Evolutionary conservation across 1,284 basidiomycete genomes (phyloP).

Genomic region (Fomitopsis betulina): DNA sequence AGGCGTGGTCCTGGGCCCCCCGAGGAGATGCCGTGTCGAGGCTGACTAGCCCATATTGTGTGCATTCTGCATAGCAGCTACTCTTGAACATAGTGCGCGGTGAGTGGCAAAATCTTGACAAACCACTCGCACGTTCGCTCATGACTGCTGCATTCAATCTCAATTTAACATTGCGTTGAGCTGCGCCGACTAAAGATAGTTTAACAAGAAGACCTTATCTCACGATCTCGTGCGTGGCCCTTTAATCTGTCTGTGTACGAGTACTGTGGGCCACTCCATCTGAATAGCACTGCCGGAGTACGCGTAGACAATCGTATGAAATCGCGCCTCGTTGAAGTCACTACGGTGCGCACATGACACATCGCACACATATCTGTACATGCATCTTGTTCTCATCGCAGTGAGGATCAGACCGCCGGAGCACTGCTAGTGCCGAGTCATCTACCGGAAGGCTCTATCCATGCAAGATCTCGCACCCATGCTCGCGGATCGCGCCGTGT

Average conservation of each 20-base stretch:
- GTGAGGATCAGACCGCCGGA: background rate
- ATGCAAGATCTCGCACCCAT: background rate
- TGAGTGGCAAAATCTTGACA: background rate
- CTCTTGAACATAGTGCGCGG: background rate
- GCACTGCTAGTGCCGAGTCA: background rate
- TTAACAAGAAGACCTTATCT: background rate
- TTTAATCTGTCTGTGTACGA: background rate
- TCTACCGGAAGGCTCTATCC: background rate
- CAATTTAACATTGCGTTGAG: background rate
- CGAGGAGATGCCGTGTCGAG: constrained; percentile 11
- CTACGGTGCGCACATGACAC: background rate
- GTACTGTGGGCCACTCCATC: too few relatives aligned
- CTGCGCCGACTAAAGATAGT: background rate
- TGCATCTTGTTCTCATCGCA: background rate
- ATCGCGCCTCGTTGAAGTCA: background rate
- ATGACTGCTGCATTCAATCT: background rate
- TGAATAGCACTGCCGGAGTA: background rate
- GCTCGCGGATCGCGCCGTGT: background rate
- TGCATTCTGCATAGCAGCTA: background rate
- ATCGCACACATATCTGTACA: background rate
- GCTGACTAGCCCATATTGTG: background rate
- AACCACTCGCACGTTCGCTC: background rate
- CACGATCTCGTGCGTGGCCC: background rate
- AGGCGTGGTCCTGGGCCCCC: constrained; percentile 18
- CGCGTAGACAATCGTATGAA: background rate